Percentiles rank a stretch among this genome's conserved stretches.
These are phyloP conservation scores for Castanea sativa DNA, from an alignment of 306 rosid species.

Conservation along the genomic window DNA sequence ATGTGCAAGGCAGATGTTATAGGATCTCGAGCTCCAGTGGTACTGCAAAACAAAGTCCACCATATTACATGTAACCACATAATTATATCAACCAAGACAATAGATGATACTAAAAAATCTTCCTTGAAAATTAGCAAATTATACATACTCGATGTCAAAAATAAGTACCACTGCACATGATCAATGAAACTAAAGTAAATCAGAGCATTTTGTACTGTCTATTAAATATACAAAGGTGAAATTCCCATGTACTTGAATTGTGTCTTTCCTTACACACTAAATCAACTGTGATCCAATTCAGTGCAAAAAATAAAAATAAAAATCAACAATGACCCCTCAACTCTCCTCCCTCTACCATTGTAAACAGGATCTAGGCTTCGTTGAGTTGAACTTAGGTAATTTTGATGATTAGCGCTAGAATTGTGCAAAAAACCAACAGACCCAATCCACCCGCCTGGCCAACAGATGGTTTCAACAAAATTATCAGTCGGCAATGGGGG, in stretches of 20 bases:
- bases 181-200: not conserved
- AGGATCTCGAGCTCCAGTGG: conserved; percentile 93
- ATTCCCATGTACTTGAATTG: not conserved
- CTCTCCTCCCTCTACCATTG: not conserved
- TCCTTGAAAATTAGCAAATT: too few species aligned
- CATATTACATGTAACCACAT: not conserved
- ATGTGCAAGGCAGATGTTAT: conserved; percentile 83
- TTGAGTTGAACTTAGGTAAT: too few species aligned
- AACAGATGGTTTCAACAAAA: too few species aligned
- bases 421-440: too few species aligned
- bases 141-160: not conserved
- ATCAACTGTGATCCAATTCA: not conserved
- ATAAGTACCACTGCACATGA: not conserved
- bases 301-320: not conserved
- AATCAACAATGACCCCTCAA: not conserved
- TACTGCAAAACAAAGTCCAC: conserved; percentile 47
- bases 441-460: too few species aligned
- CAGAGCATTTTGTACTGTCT: not conserved
- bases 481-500: too few species aligned
- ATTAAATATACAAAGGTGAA: not conserved
- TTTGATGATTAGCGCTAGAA: too few species aligned
- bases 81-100: not conserved
- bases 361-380: too few species aligned
- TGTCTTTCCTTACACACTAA: not conserved
- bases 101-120: not conserved